phyloP scores from a whole-genome alignment of 2,329 filamentous ascomycete species.

The Diplodia scrobiculata region DNA sequence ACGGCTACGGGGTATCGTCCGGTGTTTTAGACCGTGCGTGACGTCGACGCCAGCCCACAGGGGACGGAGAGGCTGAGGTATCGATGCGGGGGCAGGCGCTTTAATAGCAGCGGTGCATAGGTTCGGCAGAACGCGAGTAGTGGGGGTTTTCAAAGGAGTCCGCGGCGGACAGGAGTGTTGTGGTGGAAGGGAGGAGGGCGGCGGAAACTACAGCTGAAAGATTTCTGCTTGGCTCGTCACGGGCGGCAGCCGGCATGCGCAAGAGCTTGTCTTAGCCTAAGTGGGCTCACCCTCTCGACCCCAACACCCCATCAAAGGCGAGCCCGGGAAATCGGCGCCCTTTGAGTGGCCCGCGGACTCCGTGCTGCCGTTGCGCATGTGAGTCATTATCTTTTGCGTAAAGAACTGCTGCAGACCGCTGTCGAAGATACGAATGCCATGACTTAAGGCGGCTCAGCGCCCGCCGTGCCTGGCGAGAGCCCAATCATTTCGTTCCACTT shows the following conservation, averaged over 20 bases:
- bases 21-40: conserved; percentile 24
- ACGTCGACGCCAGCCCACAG: conserved; percentile 20
- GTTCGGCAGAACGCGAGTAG: neutral
- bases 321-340: conserved; percentile 4
- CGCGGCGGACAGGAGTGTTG: conserved; percentile 5
- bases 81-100: conserved; percentile 4
- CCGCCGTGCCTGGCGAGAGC: neutral
- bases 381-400: conserved; percentile 10
- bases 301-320: neutral
- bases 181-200: conserved; percentile 1
- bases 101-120: neutral
- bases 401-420: neutral
- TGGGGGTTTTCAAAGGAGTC: neutral
- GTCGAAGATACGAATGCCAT: conserved; percentile 4
- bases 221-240: conserved; percentile 15
- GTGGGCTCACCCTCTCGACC: conserved; percentile 5
- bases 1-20: conserved; percentile 12
- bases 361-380: neutral
- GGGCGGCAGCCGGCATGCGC: conserved; percentile 5
- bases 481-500: neutral
- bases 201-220: conserved; percentile 13
- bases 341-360: neutral
- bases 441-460: conserved; percentile 2
- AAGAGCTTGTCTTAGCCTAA: conserved; percentile 19
- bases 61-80: conserved; percentile 4